Base-by-base conservation (phyloP, 306 rosid genomes). In the Sindora glabra region DNA sequence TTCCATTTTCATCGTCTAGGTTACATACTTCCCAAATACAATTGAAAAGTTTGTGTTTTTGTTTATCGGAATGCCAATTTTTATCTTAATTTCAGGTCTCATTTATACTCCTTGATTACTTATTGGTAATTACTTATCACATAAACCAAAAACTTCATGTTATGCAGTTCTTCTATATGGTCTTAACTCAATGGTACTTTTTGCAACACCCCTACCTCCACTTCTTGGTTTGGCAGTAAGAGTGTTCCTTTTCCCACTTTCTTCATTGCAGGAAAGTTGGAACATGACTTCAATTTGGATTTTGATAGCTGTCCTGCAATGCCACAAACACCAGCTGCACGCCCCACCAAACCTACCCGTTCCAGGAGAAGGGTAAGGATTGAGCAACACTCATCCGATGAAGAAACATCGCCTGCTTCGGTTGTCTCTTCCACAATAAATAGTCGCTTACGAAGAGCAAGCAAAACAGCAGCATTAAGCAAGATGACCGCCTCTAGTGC, bases 371-470 rank as follows among this genome's bases (percentile, higher is more conserved):
- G 82, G 68, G 86, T 62, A 48, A 74, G 83, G 76, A 61, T 64
- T n/a, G 87, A 83, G 61, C 83, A 79, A 18, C 74, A 65, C 56
- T 81, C 89, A 68, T 80, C 86, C 27, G 85, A 78, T n/a, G 96
- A 91, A 32, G 85, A 86, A 59, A 62, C 15, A 66, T 82, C 83
- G 5, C 77, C 85, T 13, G 74, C 73, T 61, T 81, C 95, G 17
- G 76, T 50, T 24, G 83, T 76, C 39, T 82, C 95, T n/a, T 59
- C 60, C 50, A 56, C 87, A 1, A 34, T 64, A 23, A 45, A 50
- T 53, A 41, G 74, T 40, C 90, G 94, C 42, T 83, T 95, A n/a
- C 87, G 82, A 76, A 86, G 99, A 64, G 95, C 88, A 64, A 92
- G 99, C 69, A 92, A 89, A 77, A 82, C 96, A 25, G 90, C 82